Evolutionary conservation across 78 protist genomes (phyloP), one percentile per base, ranked within the genome.

Genomic region (Pelomyxa schiedti): DNA sequence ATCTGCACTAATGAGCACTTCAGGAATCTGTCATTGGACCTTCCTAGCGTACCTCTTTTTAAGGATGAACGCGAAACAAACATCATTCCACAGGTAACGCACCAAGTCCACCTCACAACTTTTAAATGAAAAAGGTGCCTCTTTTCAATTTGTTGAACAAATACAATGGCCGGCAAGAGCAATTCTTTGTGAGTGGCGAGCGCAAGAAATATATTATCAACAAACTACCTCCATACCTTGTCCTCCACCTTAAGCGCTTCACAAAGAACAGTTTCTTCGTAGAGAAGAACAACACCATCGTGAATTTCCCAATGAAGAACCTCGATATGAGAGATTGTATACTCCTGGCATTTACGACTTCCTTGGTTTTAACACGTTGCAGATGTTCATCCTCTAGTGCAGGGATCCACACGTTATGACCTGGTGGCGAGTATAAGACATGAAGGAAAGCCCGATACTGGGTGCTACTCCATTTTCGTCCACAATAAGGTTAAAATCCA

Each of bases 241-340:
- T 94, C 7, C 28, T 95, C 26, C 52, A 74, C 64, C 47, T 94
- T 75, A 88, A 90, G 69, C 81, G 98, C 16, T 95, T 95, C 80
- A 66, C 78, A 1, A 84, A 88, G 58, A 91, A 95, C 65, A 82
- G 79, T 47, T 88, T 78, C 72, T 53, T 83, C 39, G 30, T 74
- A 6, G 97, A 94, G 87, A 92, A 94, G 69, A 94, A 95, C 52
- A 86, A 89, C 8, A 94, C 98, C 40, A 85, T 95, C 26, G 97
- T 94, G 28, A 92, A 91, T 53, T 91, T 83, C 53, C 98, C 95
- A 9, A 77, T 95, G 32, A 93, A 85, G 68, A 83, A 90, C 40
- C 76, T 94, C 7, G 96, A 93, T 35, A 24, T 92, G 7, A 39
- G 39, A 30, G 90, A 91, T 30, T 89, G 88, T 86, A 70, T n/a